These are phyloP conservation scores for Penicillium desertorum DNA, from an alignment of 495 filamentous ascomycete species.

Conservation along the genomic window DNA sequence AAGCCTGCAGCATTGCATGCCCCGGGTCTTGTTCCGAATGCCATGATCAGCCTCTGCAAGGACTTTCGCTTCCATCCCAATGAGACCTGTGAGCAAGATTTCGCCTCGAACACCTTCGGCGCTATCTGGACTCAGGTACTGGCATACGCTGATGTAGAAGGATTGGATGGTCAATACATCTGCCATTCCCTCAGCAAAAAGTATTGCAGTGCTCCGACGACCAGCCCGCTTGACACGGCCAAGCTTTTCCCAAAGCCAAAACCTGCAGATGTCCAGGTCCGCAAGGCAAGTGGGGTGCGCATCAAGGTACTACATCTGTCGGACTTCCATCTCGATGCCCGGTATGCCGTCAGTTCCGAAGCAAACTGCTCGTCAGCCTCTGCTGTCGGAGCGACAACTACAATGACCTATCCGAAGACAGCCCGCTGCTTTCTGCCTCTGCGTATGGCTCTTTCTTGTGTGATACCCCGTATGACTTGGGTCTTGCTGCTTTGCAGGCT, in stretches of 20 bases:
- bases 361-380: constrained; percentile 53
- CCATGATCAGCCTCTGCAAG: constrained; percentile 53
- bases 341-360: constrained; percentile 55
- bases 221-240: constrained; percentile 43
- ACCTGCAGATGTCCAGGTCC: constrained; percentile 42
- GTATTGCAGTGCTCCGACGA: constrained; percentile 49
- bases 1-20: constrained; percentile 51
- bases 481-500: constrained; percentile 55
- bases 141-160: constrained; percentile 52
- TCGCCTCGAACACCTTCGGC: constrained; percentile 47
- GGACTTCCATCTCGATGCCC: constrained; percentile 60
- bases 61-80: constrained; percentile 42
- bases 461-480: constrained; percentile 60
- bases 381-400: constrained; percentile 53
- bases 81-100: constrained; percentile 46
- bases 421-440: constrained; percentile 48
- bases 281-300: constrained; percentile 49
- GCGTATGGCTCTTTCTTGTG: constrained; percentile 56
- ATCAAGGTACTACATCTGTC: constrained; percentile 61
- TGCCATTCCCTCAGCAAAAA: constrained; percentile 49
- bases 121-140: constrained; percentile 59
- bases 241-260: constrained; percentile 57
- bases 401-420: constrained; percentile 32
- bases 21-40: constrained; percentile 48
- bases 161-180: constrained; percentile 58